Evolutionary conservation across 179 eudicot genomes (phyloP), one percentile per base, ranked within the genome.

Genomic region (Beta macrorhiza): DNA sequence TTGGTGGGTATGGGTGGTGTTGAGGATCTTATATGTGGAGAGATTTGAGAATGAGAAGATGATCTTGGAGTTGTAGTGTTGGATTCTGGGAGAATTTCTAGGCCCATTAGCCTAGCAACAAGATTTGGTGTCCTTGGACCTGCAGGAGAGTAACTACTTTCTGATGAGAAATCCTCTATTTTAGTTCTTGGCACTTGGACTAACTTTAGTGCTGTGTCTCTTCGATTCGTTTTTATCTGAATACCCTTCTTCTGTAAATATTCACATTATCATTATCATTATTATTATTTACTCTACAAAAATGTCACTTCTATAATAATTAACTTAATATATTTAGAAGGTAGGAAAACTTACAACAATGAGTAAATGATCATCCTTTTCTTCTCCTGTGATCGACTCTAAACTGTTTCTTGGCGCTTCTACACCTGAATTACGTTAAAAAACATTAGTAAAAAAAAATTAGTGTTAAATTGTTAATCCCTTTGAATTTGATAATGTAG

Each of bases 351-450:
- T 89, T 84, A 93, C 97, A 7, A 90, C 84, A 71, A 89, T 83
- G 52, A 83, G 80, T 37, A 80, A 85, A 74, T 68, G 64, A 51
- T 49, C 61, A 20, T 78, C 67, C 52, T 82, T 78, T 55, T 86
- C 83, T 67, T 86, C 87, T 78, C 84, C 87, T 75, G 81, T 75
- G 65, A 84, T 78, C 14, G 92, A 63, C 82, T 93, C 97, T 88
- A 95, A 89, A 85, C 98, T 95, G 74, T 93, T 95, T 75, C 99
- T 89, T 58, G 99, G 97, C 57, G 98, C 99, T 83, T 92, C 95
- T 53, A 91, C 75, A 16, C 98, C 99, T 92, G 89, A 82, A 78
- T 77, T 32, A 25, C 1, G 9, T 16, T 15, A 22, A 6, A 59
- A 42, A 16, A 32, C 25, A 67, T 49, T 49, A 65, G n/a, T 22